Evolutionary conservation across 768 basidiomycete genomes (phyloP).

Genomic region (Ramaria rubella): DNA sequence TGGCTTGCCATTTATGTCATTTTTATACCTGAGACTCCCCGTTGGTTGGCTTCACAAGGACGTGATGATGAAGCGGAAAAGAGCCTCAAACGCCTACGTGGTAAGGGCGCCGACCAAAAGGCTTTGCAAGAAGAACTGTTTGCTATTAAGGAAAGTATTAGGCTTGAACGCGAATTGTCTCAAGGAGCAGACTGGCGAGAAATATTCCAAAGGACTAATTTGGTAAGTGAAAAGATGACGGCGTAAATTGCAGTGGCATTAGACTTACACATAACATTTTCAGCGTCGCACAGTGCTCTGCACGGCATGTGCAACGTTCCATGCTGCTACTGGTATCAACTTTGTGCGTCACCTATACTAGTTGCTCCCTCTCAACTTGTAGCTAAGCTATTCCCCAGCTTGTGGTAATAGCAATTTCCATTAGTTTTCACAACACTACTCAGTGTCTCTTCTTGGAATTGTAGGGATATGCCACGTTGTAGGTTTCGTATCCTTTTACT

Average conservation of each 20-base stretch:
- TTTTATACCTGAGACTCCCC: conserved; percentile 37
- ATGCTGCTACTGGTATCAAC: conserved; percentile 13
- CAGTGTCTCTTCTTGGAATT: no score
- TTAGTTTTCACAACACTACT: no score
- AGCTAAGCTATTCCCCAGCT: neutral
- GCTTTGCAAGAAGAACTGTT: neutral
- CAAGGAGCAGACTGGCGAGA: conserved; percentile 4
- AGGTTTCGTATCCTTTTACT: neutral
- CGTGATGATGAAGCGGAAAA: conserved; percentile 28
- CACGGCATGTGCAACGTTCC: conserved; percentile 10
- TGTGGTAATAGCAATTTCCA: no score
- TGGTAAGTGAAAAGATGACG: conserved; percentile 8
- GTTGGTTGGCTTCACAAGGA: conserved; percentile 36
- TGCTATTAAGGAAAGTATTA: conserved; percentile 2
- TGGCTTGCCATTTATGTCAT: conserved; percentile 18
- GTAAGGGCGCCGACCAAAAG: neutral
- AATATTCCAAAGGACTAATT: conserved; percentile 5
- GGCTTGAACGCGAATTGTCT: conserved; percentile 14
- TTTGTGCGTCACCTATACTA: neutral
- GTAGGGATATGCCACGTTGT: conserved; percentile 13
- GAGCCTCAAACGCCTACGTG: neutral
- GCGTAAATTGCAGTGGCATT: no score
- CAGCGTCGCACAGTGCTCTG: conserved; percentile 14
- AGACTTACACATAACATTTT: no score
- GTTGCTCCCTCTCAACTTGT: neutral